These are phyloP conservation scores for Termitomyces sp. DNA, from an alignment of 768 basidiomycete species.

Conservation along the genomic window DNA sequence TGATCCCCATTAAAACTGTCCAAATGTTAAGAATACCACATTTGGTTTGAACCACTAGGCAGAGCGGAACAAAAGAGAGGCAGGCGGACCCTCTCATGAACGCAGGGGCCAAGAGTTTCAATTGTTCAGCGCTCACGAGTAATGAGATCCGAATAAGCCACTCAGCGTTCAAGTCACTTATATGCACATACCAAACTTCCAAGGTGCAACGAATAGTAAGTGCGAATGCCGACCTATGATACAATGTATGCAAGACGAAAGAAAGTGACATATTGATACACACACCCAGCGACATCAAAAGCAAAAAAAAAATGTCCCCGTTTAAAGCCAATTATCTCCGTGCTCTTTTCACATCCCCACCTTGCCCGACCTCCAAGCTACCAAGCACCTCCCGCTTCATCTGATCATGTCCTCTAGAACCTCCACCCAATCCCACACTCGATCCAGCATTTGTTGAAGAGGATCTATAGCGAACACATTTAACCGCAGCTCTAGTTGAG, in stretches of 20 bases:
- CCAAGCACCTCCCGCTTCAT: slow-evolving; percentile 27
- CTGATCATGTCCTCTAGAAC: slow-evolving; percentile 2
- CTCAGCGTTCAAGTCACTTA: no score
- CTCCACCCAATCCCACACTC: slow-evolving; percentile 35
- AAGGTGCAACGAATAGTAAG: neutral
- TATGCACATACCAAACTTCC: neutral
- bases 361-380: slow-evolving; percentile 29
- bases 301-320: neutral
- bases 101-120: no score
- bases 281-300: neutral
- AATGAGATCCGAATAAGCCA: no score
- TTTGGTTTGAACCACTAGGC: neutral
- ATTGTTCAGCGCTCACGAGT: no score
- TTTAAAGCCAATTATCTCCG: slow-evolving; percentile 4
- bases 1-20: neutral
- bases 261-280: slow-evolving; percentile 6
- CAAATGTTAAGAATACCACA: neutral
- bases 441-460: slow-evolving; percentile 17
- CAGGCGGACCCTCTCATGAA: no score
- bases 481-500: neutral
- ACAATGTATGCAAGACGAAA: slow-evolving; percentile 3
- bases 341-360: slow-evolving; percentile 40
- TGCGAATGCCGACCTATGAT: neutral
- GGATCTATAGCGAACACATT: slow-evolving; percentile 10
- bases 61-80: no score